Percentiles rank a stretch among this genome's conserved stretches.
Conservation (phyloP, 2,329 filamentous ascomycete species). For the Scedosporium apiospermum region DNA sequence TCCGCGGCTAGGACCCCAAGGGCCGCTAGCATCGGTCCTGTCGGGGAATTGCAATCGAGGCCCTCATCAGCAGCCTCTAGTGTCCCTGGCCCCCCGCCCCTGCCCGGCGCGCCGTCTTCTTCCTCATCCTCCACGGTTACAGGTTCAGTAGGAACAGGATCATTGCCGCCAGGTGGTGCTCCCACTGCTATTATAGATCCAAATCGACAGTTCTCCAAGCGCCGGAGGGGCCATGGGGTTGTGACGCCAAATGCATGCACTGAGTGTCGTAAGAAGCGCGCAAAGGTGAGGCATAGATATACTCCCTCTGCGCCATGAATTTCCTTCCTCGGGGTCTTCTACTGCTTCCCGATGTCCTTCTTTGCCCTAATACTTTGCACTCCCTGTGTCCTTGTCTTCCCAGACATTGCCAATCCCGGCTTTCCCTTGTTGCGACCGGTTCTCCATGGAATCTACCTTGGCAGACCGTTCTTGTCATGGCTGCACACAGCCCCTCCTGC, state of each 20-base stretch:
- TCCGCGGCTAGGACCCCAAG: neutral
- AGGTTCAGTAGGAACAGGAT: neutral
- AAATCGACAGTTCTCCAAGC: slow-evolving; percentile 31
- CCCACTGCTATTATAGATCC: slow-evolving; percentile 5
- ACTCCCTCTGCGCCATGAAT: neutral
- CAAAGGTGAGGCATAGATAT: slow-evolving; percentile 35
- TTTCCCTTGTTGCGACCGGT: neutral
- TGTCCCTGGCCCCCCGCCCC: neutral
- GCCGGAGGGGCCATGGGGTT: slow-evolving; percentile 43
- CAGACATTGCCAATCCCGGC: neutral
- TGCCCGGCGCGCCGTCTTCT: slow-evolving; percentile 5
- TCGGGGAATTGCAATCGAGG: neutral
- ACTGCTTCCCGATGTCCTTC: neutral
- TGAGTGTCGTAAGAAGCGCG: slow-evolving; percentile 52
- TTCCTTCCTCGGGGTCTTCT: neutral
- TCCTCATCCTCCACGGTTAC: slow-evolving; percentile 6
- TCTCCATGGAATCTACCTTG: no score
- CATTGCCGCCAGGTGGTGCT: neutral
- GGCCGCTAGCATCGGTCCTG: neutral
- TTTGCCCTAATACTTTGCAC: neutral
- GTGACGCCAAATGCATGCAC: slow-evolving; percentile 53
- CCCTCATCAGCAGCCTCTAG: neutral
- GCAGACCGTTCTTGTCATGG: no score
- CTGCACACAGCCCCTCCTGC: neutral
- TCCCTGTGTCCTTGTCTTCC: neutral